These are phyloP conservation scores for Deuterostichococcus epilithicus DNA, from an alignment of 139 green algal genomes.

Conservation along the genomic window DNA sequence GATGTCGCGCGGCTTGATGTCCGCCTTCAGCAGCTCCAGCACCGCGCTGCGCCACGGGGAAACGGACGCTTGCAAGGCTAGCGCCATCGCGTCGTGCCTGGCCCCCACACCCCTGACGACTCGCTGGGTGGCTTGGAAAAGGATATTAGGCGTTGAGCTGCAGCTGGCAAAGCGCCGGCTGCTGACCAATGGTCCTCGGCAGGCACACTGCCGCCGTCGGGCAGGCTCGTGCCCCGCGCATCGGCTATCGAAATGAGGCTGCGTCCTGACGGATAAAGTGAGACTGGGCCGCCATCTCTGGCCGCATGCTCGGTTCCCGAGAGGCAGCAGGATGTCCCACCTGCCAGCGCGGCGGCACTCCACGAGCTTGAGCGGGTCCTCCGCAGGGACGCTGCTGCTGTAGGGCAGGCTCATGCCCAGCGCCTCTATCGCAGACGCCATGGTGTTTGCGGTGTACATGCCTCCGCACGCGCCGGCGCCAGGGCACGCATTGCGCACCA, in stretches of 20 bases:
- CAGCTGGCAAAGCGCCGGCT: too few relatives aligned
- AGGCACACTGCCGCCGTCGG: constrained; percentile 86
- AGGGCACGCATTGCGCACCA: constrained; percentile 89
- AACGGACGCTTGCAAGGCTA: too few relatives aligned
- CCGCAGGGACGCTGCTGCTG: constrained; percentile 85
- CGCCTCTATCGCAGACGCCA: constrained; percentile 94
- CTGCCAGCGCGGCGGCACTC: constrained; percentile 87
- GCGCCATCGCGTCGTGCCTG: too few relatives aligned
- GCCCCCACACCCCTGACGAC: too few relatives aligned
- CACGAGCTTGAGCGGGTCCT: constrained; percentile 91
- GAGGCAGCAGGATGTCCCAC: constrained; percentile 25
- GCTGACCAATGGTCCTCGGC: constrained; percentile 91
- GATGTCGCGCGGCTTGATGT: constrained; percentile 96
- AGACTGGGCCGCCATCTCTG: too few relatives aligned
- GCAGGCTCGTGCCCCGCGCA: constrained; percentile 90
- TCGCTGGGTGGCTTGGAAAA: too few relatives aligned
- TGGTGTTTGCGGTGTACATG: constrained; percentile 99
- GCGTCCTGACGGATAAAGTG: too few relatives aligned
- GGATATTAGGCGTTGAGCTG: too few relatives aligned
- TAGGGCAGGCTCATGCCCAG: constrained; percentile 97
- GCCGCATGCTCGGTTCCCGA: too few relatives aligned
- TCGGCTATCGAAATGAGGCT: too few relatives aligned
- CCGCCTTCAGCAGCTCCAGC: constrained; percentile 79
- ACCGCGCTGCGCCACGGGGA: constrained; percentile 51
- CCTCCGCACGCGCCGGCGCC: constrained; percentile 72